A percentile compares a stretch with the other conserved stretches of the same genome.
These are phyloP conservation scores for Zygotorulaspora florentina DNA, from an alignment of 805 yeast genomes.

Conservation along the genomic window DNA sequence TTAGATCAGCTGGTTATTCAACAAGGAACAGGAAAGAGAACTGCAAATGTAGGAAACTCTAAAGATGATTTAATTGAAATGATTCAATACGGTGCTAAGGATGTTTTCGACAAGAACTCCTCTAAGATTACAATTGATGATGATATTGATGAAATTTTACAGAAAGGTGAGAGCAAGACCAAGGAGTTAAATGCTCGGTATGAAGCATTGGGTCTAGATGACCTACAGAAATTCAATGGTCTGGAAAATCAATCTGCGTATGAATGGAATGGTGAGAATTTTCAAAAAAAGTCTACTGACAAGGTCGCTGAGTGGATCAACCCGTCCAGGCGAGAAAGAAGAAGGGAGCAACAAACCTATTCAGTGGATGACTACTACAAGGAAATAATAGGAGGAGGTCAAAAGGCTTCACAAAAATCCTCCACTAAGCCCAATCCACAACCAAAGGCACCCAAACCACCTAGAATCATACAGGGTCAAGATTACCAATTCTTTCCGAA, in stretches of 20 bases:
- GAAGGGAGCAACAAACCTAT: slow-evolving; percentile 73
- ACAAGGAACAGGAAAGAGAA: slow-evolving; percentile 62
- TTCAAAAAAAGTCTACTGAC: slow-evolving; percentile 39
- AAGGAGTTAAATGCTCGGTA: slow-evolving; percentile 74
- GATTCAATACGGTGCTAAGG: slow-evolving; percentile 96
- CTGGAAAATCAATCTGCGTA: slow-evolving; percentile 78
- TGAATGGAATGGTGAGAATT: slow-evolving; percentile 92
- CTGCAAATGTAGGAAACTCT: slow-evolving; percentile 39
- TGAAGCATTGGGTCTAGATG: slow-evolving; percentile 85
- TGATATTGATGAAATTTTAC: slow-evolving; percentile 80
- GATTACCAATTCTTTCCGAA: slow-evolving; percentile 73
- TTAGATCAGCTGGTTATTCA: slow-evolving; percentile 94
- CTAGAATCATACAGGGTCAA: slow-evolving; percentile 58
- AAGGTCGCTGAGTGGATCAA: slow-evolving; percentile 56
- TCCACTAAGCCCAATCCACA: slow-evolving; percentile 38
- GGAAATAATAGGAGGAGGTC: slow-evolving; percentile 47
- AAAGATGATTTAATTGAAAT: slow-evolving; percentile 87
- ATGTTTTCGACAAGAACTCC: slow-evolving; percentile 60
- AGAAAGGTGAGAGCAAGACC: slow-evolving; percentile 79
- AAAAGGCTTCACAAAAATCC: slow-evolving; percentile 21
- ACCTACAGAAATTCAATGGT: slow-evolving; percentile 78
- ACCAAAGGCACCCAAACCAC: slow-evolving; percentile 50
- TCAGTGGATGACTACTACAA: slow-evolving; percentile 73
- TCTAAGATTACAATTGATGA: slow-evolving; percentile 38
- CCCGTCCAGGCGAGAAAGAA: slow-evolving; percentile 56